Base-by-base conservation (phyloP, 2,329 filamentous ascomycete species). In the Mycosphaerella sp. region DNA sequence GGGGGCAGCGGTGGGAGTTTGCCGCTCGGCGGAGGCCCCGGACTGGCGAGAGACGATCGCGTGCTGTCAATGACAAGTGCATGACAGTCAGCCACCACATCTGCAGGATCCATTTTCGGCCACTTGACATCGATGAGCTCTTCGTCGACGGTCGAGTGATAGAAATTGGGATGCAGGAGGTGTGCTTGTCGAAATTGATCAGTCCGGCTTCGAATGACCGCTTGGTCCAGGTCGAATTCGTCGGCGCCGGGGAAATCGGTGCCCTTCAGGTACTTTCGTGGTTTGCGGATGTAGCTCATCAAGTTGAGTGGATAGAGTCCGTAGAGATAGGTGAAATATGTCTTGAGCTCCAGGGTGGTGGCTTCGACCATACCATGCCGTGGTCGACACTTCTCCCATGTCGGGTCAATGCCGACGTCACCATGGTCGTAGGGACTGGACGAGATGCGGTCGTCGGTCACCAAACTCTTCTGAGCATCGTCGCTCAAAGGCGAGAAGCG, bases 231-330 rank as follows among this genome's bases (percentile, higher is more conserved):
- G 64, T 91, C 86, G 42, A 92, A 80, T 51, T 88, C 85, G 59
- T 90, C 85, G 1, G 83, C 80, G 46, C 84, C 82, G 4, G 80
- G 77, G 32, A 83, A 85, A 59, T 88, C 82, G 40, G 85, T 82
- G 64, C 86, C 84, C 45, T 88, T 84, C 8, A 93, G 74, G 65
- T 87, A 92, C 59, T 85, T 82, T 61, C 89, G 83, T 2, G 88
- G 87, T 65, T 92, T 92, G 53, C 87, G 81, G 58, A 93, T 86
- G 66, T 92, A 93, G 69, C 85, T 86, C 81, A 89, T 86, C 62
- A 93, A 89, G 67, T 92, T 92, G 65, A 92, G 81, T 1, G 88
- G 88, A 59, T 92, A 93, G 4, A 93, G 73, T 0, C 88, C 89
- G 62, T 93, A 93, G 0, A 93, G 76, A 26, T 90, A 85, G 2